phyloP scores from a whole-genome alignment of 805 yeast genomes.

The Clavispora vitiphila region DNA sequence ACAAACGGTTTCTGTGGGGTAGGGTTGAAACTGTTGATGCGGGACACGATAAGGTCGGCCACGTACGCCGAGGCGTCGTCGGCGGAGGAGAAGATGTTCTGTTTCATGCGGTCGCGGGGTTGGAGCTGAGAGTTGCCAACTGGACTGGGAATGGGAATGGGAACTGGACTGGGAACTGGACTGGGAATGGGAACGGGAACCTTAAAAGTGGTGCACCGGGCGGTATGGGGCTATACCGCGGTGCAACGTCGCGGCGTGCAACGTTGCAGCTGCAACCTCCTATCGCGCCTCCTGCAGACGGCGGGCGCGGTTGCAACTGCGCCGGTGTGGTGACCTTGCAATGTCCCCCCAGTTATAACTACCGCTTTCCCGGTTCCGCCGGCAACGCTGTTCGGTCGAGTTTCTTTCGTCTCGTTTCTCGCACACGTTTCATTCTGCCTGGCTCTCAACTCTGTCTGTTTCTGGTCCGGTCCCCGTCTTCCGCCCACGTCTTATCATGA shows the following conservation, averaged over 20 bases:
- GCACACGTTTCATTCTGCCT: too few relatives aligned
- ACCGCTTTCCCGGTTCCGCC: neutral
- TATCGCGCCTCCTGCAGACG: neutral
- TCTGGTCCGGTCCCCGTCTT: neutral
- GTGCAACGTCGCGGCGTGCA: slow-evolving; percentile 4
- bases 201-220: too few relatives aligned
- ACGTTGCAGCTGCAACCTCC: slow-evolving; percentile 10
- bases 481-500: neutral
- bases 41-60: slow-evolving; percentile 42
- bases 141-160: neutral
- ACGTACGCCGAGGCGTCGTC: slow-evolving; percentile 40
- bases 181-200: neutral
- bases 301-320: neutral
- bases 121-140: too few relatives aligned
- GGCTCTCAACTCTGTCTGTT: too few relatives aligned
- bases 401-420: too few relatives aligned
- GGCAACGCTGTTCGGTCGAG: too few relatives aligned
- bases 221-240: too few relatives aligned
- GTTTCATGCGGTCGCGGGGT: slow-evolving; percentile 7
- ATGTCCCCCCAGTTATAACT: neutral
- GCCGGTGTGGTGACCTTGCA: neutral
- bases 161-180: neutral
- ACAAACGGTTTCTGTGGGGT: slow-evolving; percentile 45
- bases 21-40: slow-evolving; percentile 43
- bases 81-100: slow-evolving; percentile 24